Conservation (phyloP, 2,329 filamentous ascomycete genomes). For the Pseudocercospora fuligena region DNA sequence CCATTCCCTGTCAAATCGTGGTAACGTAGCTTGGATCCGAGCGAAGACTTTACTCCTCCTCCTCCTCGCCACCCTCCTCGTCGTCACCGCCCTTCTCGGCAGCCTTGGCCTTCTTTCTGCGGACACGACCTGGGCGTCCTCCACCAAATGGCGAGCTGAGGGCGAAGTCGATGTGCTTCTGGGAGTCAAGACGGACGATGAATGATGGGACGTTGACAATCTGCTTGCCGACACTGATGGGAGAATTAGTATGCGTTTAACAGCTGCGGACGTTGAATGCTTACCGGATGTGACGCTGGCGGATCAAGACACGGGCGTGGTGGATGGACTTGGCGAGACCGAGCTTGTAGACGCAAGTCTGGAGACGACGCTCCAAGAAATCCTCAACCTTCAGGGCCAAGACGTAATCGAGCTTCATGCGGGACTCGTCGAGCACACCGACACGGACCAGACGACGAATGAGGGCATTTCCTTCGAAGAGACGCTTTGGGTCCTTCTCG, state of each 20-base stretch:
- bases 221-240: constrained; percentile 90
- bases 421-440: constrained; percentile 99
- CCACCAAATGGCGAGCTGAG: constrained; percentile 97
- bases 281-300: constrained; percentile 94
- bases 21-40: constrained; percentile 23
- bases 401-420: constrained; percentile 99
- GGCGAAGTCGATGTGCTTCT: constrained; percentile 99
- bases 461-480: constrained; percentile 99
- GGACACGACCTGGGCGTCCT: constrained; percentile 94
- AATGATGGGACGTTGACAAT: constrained; percentile 99
- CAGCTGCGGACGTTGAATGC: constrained; percentile 27
- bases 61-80: constrained; percentile 86
- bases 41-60: constrained; percentile 45
- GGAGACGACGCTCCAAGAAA: constrained; percentile 99
- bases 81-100: constrained; percentile 82
- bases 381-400: constrained; percentile 98
- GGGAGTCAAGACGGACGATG: constrained; percentile 99
- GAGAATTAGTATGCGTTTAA: constrained; percentile 28
- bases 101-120: constrained; percentile 99
- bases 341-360: constrained; percentile 99
- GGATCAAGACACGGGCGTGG: constrained; percentile 99
- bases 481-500: constrained; percentile 99
- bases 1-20: constrained; percentile 30
- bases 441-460: constrained; percentile 99
- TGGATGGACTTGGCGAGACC: constrained; percentile 99